Conservation (phyloP, 169 alveolate species). For the Theileria equi region DNA sequence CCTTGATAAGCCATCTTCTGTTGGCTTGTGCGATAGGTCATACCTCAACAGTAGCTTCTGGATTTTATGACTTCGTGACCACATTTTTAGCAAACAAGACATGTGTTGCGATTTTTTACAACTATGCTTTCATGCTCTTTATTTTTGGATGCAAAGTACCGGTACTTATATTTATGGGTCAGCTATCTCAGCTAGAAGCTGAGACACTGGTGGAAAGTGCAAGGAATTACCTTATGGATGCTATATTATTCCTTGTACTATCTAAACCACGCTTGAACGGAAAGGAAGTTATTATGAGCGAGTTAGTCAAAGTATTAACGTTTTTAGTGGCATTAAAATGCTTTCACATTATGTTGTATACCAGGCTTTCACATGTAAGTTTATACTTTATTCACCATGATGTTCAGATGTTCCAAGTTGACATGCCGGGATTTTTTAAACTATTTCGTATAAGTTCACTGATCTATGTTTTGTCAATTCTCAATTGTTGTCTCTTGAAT, state of each 20-base stretch:
- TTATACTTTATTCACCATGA: neutral
- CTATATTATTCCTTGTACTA: constrained; percentile 77
- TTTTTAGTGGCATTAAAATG: constrained; percentile 74
- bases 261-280: constrained; percentile 81
- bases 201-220: constrained; percentile 77
- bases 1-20: constrained; percentile 50
- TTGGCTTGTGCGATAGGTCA: constrained; percentile 59
- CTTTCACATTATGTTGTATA: constrained; percentile 76
- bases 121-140: constrained; percentile 67
- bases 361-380: constrained; percentile 71
- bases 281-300: constrained; percentile 72
- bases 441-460: constrained; percentile 56
- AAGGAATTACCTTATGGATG: constrained; percentile 80
- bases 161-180: constrained; percentile 66
- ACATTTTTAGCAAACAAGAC: constrained; percentile 39
- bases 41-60: constrained; percentile 21
- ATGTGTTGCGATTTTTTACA: constrained; percentile 64
- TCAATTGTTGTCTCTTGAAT: constrained; percentile 60
- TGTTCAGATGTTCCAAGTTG: constrained; percentile 79
- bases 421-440: constrained; percentile 70
- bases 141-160: constrained; percentile 51
- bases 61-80: constrained; percentile 49
- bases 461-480: constrained; percentile 66
- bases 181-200: constrained; percentile 59
- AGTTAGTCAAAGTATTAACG: constrained; percentile 70